phyloP scores from a whole-genome alignment of 1,139 yeast genomes.

The Nakaseomyces kungkrabaensis region DNA sequence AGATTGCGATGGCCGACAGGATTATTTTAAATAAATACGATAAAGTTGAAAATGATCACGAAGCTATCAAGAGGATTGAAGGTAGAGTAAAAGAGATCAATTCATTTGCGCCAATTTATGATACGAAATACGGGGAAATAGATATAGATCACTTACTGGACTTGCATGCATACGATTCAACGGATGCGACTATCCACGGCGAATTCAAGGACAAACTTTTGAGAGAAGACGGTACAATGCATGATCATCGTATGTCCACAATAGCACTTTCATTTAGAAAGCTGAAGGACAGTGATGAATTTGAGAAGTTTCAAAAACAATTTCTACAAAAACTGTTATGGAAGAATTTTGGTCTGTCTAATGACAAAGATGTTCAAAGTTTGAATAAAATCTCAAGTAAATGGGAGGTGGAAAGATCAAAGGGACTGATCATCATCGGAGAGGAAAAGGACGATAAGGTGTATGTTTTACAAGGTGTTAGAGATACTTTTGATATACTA shows the following conservation, averaged over 20 bases:
- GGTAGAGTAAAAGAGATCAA: slow-evolving; percentile 50
- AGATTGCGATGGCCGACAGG: slow-evolving; percentile 82
- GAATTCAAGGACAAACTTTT: slow-evolving; percentile 20
- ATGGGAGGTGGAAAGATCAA: slow-evolving; percentile 68
- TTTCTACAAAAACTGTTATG: slow-evolving; percentile 26
- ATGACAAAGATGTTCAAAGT: slow-evolving; percentile 4
- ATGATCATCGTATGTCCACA: slow-evolving; percentile 45
- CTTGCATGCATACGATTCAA: slow-evolving; percentile 66
- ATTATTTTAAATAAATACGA: slow-evolving; percentile 74
- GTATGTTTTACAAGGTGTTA: slow-evolving; percentile 84
- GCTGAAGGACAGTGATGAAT: slow-evolving; percentile 15
- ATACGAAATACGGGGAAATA: slow-evolving; percentile 66
- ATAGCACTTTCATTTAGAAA: slow-evolving; percentile 22
- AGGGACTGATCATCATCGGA: slow-evolving; percentile 53
- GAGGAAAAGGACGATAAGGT: slow-evolving; percentile 24
- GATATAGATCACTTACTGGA: slow-evolving; percentile 56
- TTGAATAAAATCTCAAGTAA: slow-evolving; percentile 4
- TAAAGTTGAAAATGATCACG: slow-evolving; percentile 30
- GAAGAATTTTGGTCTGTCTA: slow-evolving; percentile 24
- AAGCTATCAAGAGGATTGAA: slow-evolving; percentile 22
- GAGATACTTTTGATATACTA: slow-evolving; percentile 80
- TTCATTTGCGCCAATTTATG: slow-evolving; percentile 52
- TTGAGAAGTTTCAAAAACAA: slow-evolving; percentile 11
- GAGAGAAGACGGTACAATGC: slow-evolving; percentile 22
- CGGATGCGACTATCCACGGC: slow-evolving; percentile 21